A percentile compares a stretch with the other conserved stretches of the same genome.
phyloP scores from a whole-genome alignment of 176 grass and related monocot genomes.

The Chrysopogon serrulatus region DNA sequence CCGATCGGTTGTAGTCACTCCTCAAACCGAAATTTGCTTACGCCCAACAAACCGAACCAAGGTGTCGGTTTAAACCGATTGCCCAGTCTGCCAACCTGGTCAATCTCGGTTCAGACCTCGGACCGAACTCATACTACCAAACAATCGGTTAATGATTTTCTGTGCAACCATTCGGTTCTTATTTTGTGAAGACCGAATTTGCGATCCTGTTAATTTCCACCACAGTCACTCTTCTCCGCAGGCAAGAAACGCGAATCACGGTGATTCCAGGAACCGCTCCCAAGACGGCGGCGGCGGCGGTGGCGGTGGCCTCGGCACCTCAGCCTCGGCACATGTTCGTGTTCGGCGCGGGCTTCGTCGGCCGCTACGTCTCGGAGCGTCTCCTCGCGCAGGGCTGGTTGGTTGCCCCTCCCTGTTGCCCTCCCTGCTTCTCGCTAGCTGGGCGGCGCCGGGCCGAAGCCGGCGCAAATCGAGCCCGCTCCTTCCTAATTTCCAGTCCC shows the following conservation, averaged over 20 bases:
- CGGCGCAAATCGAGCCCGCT: background rate
- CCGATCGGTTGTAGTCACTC: too few relatives aligned
- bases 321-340: conserved; percentile 42
- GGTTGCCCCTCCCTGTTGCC: background rate
- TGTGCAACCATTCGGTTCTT: too few relatives aligned
- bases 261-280: conserved; percentile 11
- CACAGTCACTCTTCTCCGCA: background rate
- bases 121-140: too few relatives aligned
- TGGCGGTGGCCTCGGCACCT: background rate
- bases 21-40: too few relatives aligned
- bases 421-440: background rate
- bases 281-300: background rate
- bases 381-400: conserved; percentile 62
- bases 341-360: conserved; percentile 75
- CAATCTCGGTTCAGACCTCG: too few relatives aligned
- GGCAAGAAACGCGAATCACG: background rate
- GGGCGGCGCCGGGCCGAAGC: background rate
- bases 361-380: conserved; percentile 53
- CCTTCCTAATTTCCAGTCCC: background rate
- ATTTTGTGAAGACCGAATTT: background rate
- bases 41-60: too few relatives aligned
- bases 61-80: too few relatives aligned
- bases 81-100: too few relatives aligned
- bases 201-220: background rate
- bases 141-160: too few relatives aligned